Conservation (phyloP, 345 rosid species). For the Firmiana major region DNA sequence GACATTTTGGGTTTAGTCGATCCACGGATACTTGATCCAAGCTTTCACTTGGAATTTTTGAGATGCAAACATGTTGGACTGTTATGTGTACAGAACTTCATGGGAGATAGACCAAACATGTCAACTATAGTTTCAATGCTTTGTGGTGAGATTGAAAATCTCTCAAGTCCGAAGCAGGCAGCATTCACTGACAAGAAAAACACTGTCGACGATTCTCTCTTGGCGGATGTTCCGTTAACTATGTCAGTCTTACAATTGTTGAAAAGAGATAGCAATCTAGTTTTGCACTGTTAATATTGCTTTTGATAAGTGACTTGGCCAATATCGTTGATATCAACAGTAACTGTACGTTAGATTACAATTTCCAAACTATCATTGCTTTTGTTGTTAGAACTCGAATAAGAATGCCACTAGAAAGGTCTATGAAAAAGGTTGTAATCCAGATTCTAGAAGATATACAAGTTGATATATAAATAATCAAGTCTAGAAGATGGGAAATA, state of each 20-base stretch:
- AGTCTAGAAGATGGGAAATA: too few relatives aligned
- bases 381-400: too few relatives aligned
- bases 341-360: background rate
- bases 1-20: conserved; percentile 1
- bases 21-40: background rate
- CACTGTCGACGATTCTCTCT: too few relatives aligned
- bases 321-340: too few relatives aligned
- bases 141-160: conserved; percentile 16
- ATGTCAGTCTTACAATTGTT: background rate
- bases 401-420: background rate
- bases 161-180: conserved; percentile 17
- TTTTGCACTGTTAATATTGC: background rate
- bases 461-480: too few relatives aligned
- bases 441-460: too few relatives aligned
- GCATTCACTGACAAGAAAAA: conserved; percentile 8
- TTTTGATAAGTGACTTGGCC: too few relatives aligned
- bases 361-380: background rate
- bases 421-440: too few relatives aligned
- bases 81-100: conserved; percentile 17
- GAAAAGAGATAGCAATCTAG: background rate
- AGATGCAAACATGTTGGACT: conserved; percentile 21
- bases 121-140: conserved; percentile 21
- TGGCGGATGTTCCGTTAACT: background rate
- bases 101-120: conserved; percentile 15
- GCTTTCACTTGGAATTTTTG: background rate